These are phyloP conservation scores for Apiotrichum domesticum DNA, from an alignment of 1,284 basidiomycete genomes.

Conservation along the genomic window DNA sequence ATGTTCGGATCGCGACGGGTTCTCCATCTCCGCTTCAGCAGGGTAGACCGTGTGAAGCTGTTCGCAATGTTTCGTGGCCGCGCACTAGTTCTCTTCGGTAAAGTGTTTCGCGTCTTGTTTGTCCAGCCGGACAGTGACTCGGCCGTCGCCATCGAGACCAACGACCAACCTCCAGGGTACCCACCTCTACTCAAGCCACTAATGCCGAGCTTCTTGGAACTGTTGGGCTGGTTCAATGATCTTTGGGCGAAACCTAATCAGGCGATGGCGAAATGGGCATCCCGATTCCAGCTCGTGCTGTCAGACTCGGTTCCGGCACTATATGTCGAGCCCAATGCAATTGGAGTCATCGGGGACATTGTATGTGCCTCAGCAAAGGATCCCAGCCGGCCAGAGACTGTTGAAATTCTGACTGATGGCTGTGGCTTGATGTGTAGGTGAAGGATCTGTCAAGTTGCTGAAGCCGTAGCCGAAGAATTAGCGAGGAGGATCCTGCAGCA, in stretches of 20 bases:
- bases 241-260: conserved; percentile 29
- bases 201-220: conserved; percentile 12
- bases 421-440: conserved; percentile 35
- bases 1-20: conserved; percentile 32
- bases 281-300: conserved; percentile 30
- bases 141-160: conserved; percentile 27
- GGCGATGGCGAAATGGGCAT: conserved; percentile 42
- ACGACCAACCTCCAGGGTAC: conserved; percentile 5
- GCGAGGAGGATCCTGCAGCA: no score
- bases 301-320: conserved; percentile 32
- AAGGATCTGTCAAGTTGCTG: no score
- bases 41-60: conserved; percentile 3
- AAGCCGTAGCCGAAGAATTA: no score
- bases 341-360: conserved; percentile 24
- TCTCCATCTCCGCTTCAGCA: conserved; percentile 22
- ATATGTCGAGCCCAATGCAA: conserved; percentile 7
- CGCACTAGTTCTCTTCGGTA: conserved; percentile 27
- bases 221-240: conserved; percentile 29
- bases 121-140: conserved; percentile 23
- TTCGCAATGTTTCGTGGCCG: conserved; percentile 25
- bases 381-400: neutral
- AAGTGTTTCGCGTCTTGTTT: conserved; percentile 28
- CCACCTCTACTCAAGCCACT: neutral
- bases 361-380: conserved; percentile 22
- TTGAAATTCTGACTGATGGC: conserved; percentile 30